phyloP scores from a whole-genome alignment of 2,329 filamentous ascomycete species.

The Apiospora kogelbergensis region DNA sequence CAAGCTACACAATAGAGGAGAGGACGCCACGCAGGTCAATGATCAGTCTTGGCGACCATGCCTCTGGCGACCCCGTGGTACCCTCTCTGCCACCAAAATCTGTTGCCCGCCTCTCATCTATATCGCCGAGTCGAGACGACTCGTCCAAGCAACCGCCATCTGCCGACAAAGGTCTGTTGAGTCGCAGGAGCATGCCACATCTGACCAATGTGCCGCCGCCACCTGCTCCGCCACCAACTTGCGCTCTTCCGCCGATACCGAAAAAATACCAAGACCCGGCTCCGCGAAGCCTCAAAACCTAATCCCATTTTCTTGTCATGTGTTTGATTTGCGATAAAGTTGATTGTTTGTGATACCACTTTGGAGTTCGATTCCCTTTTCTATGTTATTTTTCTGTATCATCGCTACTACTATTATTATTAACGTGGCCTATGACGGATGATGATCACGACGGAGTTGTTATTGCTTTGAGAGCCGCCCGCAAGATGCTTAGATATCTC shows the following conservation, averaged over 20 bases:
- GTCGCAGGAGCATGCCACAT: slow-evolving; percentile 18
- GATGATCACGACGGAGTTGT: slow-evolving; percentile 1
- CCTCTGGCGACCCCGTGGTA: neutral
- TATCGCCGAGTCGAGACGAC: neutral
- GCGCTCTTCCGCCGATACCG: slow-evolving; percentile 19
- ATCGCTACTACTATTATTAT: neutral
- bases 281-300: neutral
- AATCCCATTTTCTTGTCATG: neutral
- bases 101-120: neutral
- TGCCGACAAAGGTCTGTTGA: slow-evolving; percentile 12
- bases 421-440: slow-evolving; percentile 4
- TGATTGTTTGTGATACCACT: neutral
- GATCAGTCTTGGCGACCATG: neutral
- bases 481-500: neutral
- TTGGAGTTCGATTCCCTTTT: neutral
- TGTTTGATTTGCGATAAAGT: neutral
- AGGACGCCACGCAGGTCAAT: neutral
- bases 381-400: neutral
- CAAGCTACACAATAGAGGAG: neutral
- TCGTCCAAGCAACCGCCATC: neutral
- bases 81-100: neutral
- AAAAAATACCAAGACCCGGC: slow-evolving; percentile 12
- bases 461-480: neutral
- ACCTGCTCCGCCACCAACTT: slow-evolving; percentile 15
- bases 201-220: slow-evolving; percentile 18